phyloP scores from a whole-genome alignment of 768 basidiomycete genomes.

The Cystofilobasidium ferigula region DNA sequence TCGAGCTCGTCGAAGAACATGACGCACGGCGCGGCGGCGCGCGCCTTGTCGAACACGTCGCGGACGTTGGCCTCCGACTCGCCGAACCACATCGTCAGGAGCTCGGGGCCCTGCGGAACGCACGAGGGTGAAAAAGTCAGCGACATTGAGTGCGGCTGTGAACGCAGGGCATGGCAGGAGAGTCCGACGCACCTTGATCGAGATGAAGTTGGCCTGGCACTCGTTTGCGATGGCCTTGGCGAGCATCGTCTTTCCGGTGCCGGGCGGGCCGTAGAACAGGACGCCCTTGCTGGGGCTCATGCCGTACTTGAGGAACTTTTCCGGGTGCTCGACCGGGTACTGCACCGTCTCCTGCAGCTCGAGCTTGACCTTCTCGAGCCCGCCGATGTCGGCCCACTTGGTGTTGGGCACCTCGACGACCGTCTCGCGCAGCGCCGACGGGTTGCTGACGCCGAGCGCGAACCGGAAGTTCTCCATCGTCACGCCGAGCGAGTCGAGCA shows the following conservation, averaged over 20 bases:
- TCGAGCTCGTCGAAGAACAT: slow-evolving; percentile 99
- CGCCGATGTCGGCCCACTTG: slow-evolving; percentile 98
- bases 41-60: slow-evolving; percentile 98
- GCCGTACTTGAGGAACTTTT: slow-evolving; percentile 99
- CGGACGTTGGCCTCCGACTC: slow-evolving; percentile 99
- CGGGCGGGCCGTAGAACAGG: slow-evolving; percentile 97
- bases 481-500: slow-evolving; percentile 94
- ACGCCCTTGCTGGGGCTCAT: slow-evolving; percentile 99
- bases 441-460: slow-evolving; percentile 92
- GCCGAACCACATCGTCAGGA: slow-evolving; percentile 99
- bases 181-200: slow-evolving; percentile 5
- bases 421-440: slow-evolving; percentile 96
- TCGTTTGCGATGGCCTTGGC: slow-evolving; percentile 99
- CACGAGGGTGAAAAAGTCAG: background rate
- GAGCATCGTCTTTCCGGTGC: slow-evolving; percentile 97
- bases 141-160: background rate
- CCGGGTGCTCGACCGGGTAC: slow-evolving; percentile 99
- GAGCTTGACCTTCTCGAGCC: slow-evolving; percentile 97
- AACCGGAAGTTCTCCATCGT: slow-evolving; percentile 99
- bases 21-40: slow-evolving; percentile 96
- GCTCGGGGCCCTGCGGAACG: slow-evolving; percentile 95
- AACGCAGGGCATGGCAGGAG: background rate
- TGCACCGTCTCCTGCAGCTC: slow-evolving; percentile 99
- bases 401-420: slow-evolving; percentile 98
- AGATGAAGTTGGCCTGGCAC: slow-evolving; percentile 60